These are phyloP conservation scores for Boletus rubropictus DNA, from an alignment of 768 basidiomycete genomes.

Conservation along the genomic window DNA sequence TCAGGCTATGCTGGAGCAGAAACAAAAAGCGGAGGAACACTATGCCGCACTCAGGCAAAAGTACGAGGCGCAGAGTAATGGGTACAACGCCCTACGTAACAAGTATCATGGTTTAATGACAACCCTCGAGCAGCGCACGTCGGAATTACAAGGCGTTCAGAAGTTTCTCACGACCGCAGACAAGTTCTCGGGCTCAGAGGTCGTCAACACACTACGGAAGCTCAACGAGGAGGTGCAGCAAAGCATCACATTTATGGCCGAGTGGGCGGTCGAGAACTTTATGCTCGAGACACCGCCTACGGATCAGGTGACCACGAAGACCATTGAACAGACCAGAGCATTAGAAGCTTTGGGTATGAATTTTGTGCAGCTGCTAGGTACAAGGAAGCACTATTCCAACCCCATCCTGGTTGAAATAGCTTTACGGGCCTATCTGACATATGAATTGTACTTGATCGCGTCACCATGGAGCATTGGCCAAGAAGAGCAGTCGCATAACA, in stretches of 20 bases:
- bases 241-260: conserved; percentile 39
- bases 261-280: conserved; percentile 38
- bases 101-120: conserved; percentile 12
- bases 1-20: conserved; percentile 3
- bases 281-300: conserved; percentile 12
- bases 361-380: conserved; percentile 17
- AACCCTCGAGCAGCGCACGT: conserved; percentile 35
- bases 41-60: conserved; percentile 3
- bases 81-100: conserved; percentile 7
- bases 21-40: conserved; percentile 1
- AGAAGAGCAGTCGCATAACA: conserved; percentile 9
- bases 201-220: conserved; percentile 35
- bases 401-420: conserved; percentile 31
- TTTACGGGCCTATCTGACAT: conserved; percentile 24
- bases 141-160: conserved; percentile 40
- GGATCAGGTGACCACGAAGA: conserved; percentile 3
- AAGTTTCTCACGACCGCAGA: conserved; percentile 40
- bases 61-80: conserved; percentile 12
- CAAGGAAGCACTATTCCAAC: conserved; percentile 21
- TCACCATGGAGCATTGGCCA: conserved; percentile 20
- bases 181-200: conserved; percentile 39
- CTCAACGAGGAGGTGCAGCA: conserved; percentile 45
- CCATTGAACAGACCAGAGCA: conserved; percentile 9
- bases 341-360: conserved; percentile 9
- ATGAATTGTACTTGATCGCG: conserved; percentile 17